Conservation (phyloP, 2,329 filamentous ascomycete genomes). For the Sphaerulina vaccinii region DNA sequence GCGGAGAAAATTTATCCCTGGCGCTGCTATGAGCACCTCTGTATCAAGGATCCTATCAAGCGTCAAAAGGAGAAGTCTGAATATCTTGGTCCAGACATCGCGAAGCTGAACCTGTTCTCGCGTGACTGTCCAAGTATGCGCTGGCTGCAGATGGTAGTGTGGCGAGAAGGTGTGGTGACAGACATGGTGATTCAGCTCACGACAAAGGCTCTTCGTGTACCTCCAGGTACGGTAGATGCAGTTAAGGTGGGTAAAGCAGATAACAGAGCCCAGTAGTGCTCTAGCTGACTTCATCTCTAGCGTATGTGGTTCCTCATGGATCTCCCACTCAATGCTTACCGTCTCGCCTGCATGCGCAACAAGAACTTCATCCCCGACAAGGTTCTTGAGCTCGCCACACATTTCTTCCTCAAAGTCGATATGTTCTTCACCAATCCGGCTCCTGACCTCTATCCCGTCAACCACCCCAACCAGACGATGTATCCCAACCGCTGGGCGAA, state of each 20-base stretch:
- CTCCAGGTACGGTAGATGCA: constrained; percentile 28
- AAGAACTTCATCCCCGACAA: constrained; percentile 54
- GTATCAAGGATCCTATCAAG: constrained; percentile 58
- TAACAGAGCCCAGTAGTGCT: constrained; percentile 4
- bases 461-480: constrained; percentile 11
- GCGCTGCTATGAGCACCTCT: constrained; percentile 57
- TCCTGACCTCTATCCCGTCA: constrained; percentile 27
- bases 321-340: constrained; percentile 55
- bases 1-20: constrained; percentile 61
- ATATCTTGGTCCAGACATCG: constrained; percentile 17
- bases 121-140: constrained; percentile 61
- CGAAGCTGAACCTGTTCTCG: constrained; percentile 31
- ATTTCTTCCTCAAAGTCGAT: constrained; percentile 70
- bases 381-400: constrained; percentile 61
- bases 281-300: constrained; percentile 34
- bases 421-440: constrained; percentile 67
- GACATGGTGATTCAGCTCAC: constrained; percentile 65
- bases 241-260: constrained; percentile 20
- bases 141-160: constrained; percentile 67
- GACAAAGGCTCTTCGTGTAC: constrained; percentile 53
- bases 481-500: constrained; percentile 14
- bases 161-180: constrained; percentile 55
- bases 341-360: constrained; percentile 57
- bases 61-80: constrained; percentile 27
- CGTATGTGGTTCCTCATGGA: constrained; percentile 76